Conservation (phyloP, 441 rosid species). For the Syzygium syzygioides region DNA sequence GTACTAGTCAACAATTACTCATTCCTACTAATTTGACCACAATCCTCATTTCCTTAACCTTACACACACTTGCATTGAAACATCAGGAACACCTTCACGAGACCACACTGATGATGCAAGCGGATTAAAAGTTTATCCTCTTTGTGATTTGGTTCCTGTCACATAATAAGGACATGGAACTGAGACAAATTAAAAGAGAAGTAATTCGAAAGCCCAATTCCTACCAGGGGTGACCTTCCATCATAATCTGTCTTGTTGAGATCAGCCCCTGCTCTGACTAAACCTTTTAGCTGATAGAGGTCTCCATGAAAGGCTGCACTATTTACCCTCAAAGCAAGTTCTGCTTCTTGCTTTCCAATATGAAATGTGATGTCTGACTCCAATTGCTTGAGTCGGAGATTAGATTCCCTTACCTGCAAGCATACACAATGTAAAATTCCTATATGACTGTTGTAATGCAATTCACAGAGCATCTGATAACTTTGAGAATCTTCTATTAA, state of each 20-base stretch:
- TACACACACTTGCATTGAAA: background rate
- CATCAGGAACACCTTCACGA: background rate
- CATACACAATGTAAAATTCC: background rate
- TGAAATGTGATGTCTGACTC: slow-evolving; percentile 80
- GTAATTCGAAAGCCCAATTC: background rate
- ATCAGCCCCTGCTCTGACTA: slow-evolving; percentile 86
- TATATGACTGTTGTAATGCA: background rate
- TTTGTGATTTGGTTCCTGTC: background rate
- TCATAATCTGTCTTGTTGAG: slow-evolving; percentile 86
- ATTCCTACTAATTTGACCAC: background rate
- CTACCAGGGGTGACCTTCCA: slow-evolving; percentile 87
- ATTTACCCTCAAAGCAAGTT: slow-evolving; percentile 84
- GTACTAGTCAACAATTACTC: background rate
- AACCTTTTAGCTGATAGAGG: slow-evolving; percentile 60
- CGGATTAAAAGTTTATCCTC: background rate
- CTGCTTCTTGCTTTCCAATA: slow-evolving; percentile 92
- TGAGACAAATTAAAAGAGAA: background rate
- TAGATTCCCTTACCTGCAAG: slow-evolving; percentile 65
- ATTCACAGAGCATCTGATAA: background rate
- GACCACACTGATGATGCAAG: background rate
- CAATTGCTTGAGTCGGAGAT: slow-evolving; percentile 58
- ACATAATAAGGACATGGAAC: background rate
- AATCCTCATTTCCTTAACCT: background rate
- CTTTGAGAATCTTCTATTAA: background rate
- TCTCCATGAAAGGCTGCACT: slow-evolving; percentile 87